Percentiles rank a stretch among this genome's conserved stretches.
phyloP scores from a whole-genome alignment of 345 rosid genomes.

The Gossypium australe region DNA sequence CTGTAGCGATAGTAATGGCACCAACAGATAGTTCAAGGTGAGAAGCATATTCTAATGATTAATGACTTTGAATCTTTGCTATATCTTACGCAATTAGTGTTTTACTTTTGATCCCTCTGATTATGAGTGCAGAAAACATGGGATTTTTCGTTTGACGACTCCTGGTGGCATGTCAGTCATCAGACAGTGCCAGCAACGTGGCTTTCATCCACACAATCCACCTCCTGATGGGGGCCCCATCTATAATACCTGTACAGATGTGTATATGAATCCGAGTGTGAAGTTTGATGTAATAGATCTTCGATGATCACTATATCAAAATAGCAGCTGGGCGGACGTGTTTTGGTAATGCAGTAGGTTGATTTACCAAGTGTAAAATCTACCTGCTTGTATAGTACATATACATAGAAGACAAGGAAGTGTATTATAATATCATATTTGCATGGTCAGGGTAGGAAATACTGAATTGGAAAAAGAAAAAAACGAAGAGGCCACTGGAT shows the following conservation, averaged over 20 bases:
- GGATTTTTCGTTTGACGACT: slow-evolving; percentile 80
- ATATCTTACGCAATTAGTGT: not conserved
- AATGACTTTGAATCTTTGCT: not conserved
- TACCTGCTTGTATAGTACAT: not conserved
- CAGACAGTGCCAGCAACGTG: slow-evolving; percentile 81
- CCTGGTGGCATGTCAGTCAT: slow-evolving; percentile 95
- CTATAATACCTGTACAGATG: slow-evolving; percentile 73
- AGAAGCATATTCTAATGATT: not conserved
- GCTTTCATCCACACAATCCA: slow-evolving; percentile 78
- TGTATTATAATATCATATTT: not conserved
- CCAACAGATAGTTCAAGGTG: slow-evolving; percentile 75
- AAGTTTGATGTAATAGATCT: slow-evolving; percentile 85
- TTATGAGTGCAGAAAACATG: slow-evolving; percentile 49
- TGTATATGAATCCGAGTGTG: slow-evolving; percentile 79
- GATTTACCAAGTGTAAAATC: not conserved
- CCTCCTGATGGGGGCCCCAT: slow-evolving; percentile 91
- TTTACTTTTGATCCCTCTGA: not conserved
- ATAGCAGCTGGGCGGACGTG: not conserved
- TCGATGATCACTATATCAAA: slow-evolving; percentile 31
- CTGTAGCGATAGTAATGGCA: slow-evolving; percentile 96
- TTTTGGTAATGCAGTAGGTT: not conserved
- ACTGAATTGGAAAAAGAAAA: not conserved
- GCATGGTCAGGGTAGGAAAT: not conserved
- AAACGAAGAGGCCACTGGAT: not conserved
- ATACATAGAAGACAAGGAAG: not conserved